Conservation (phyloP, 495 filamentous ascomycete genomes). For the Glutinoglossum americanum region DNA sequence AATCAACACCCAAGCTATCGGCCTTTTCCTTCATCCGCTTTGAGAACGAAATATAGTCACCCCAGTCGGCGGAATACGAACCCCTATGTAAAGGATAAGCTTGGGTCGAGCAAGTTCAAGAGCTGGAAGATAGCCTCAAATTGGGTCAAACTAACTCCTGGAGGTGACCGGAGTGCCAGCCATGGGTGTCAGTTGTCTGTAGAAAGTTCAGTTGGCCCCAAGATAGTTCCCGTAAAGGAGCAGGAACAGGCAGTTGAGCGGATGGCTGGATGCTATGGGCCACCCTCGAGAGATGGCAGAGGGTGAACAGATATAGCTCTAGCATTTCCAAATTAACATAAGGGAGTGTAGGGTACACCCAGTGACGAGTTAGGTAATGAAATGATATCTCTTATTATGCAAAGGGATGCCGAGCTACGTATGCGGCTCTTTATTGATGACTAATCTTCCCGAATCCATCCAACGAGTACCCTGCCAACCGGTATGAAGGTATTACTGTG, state of each 20-base stretch:
- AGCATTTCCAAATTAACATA: background rate
- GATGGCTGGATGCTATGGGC: constrained; percentile 48
- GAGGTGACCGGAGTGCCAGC: constrained; percentile 87
- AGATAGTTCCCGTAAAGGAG: constrained; percentile 58
- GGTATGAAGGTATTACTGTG: background rate
- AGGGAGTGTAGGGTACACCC: background rate
- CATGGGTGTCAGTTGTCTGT: constrained; percentile 85
- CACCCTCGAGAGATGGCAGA: constrained; percentile 9
- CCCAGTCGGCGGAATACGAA: constrained; percentile 89
- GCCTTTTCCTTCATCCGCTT: constrained; percentile 57
- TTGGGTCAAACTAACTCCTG: constrained; percentile 39
- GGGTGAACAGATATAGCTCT: background rate
- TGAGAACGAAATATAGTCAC: constrained; percentile 90
- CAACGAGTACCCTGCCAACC: too few species aligned
- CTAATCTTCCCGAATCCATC: background rate
- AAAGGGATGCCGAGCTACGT: background rate
- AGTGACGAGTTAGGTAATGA: background rate
- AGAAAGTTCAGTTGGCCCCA: constrained; percentile 92
- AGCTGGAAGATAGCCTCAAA: constrained; percentile 1
- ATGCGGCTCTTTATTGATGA: background rate
- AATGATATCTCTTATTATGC: background rate
- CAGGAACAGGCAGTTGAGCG: constrained; percentile 55
- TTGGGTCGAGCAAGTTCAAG: background rate
- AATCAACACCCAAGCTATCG: constrained; percentile 54
- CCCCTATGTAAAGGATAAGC: constrained; percentile 23